These are phyloP conservation scores for Nitzschia sp. DNA, from an alignment of 108 stramenopile genomes.

Conservation along the genomic window DNA sequence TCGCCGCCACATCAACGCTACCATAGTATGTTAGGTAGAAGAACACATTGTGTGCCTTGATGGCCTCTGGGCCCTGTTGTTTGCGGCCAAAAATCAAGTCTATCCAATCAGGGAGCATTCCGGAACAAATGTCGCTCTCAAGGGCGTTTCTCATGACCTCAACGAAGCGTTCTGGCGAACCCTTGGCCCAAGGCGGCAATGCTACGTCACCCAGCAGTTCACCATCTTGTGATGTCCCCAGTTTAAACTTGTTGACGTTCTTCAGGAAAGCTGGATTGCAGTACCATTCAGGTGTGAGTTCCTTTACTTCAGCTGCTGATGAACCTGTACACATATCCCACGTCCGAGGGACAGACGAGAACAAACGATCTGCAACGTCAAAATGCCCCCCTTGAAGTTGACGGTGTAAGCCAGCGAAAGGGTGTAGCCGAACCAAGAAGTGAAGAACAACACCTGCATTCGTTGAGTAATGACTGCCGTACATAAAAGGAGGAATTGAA, in stretches of 20 bases:
- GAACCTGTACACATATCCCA: constrained; percentile 91
- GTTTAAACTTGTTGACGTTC: constrained; percentile 86
- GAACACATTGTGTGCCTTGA: constrained; percentile 95
- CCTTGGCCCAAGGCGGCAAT: constrained; percentile 97
- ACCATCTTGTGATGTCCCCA: constrained; percentile 94
- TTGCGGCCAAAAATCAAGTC: constrained; percentile 95
- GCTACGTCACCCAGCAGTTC: constrained; percentile 90
- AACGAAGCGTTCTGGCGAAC: constrained; percentile 85
- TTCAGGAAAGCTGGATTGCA: constrained; percentile 88
- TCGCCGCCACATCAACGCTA: constrained; percentile 91
- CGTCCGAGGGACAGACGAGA: constrained; percentile 88
- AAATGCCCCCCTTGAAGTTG: constrained; percentile 95
- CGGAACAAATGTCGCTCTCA: constrained; percentile 86
- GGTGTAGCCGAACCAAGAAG: constrained; percentile 94
- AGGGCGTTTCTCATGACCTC: constrained; percentile 86
- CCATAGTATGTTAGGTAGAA: constrained; percentile 99
- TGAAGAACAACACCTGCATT: constrained; percentile 96
- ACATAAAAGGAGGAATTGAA: constrained; percentile 96
- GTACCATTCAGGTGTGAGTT: constrained; percentile 96
- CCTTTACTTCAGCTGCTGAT: constrained; percentile 92
- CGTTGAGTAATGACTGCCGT: constrained; percentile 96
- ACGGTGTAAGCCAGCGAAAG: constrained; percentile 87
- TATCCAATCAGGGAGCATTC: constrained; percentile 95
- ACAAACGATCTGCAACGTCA: constrained; percentile 97
- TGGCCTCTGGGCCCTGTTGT: constrained; percentile 93